phyloP scores from a whole-genome alignment of 352 stramenopile species.

The Globisporangium perplexum region DNA sequence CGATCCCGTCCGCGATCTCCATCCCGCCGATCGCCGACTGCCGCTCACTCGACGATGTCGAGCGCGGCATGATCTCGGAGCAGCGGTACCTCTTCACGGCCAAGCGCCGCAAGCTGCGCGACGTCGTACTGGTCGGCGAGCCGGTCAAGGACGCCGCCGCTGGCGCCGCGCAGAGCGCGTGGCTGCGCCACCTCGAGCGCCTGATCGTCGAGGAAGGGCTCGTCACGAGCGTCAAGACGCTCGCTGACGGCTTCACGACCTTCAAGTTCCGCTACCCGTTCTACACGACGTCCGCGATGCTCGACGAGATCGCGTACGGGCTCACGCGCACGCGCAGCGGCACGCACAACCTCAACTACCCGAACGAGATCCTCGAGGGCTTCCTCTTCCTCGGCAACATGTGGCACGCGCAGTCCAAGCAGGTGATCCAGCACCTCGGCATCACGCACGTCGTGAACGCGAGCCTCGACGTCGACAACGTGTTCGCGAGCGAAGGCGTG shows the following conservation, averaged over 20 bases:
- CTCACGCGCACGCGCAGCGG: conserved; percentile 74
- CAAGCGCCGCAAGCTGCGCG: conserved; percentile 74
- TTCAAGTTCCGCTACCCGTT: conserved; percentile 86
- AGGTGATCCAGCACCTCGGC: conserved; percentile 69
- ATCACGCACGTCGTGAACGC: conserved; percentile 87
- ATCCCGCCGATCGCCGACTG: conserved; percentile 49
- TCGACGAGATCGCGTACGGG: conserved; percentile 51
- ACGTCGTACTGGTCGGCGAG: conserved; percentile 78
- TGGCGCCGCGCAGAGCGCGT: too few relatives aligned
- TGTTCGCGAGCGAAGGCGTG: conserved; percentile 62
- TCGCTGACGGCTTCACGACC: conserved; percentile 76
- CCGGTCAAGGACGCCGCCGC: conserved; percentile 31
- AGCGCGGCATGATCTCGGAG: conserved; percentile 48
- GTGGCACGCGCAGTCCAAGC: conserved; percentile 79
- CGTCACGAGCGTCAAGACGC: conserved; percentile 67
- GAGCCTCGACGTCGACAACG: conserved; percentile 70
- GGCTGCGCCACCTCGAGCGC: conserved; percentile 51
- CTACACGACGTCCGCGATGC: conserved; percentile 66
- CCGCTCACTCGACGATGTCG: conserved; percentile 43
- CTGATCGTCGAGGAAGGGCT: conserved; percentile 73
- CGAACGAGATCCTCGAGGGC: conserved; percentile 82
- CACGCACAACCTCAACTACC: conserved; percentile 85
- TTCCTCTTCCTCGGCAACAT: conserved; percentile 87
- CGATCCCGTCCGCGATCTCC: conserved; percentile 70
- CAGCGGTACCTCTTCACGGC: conserved; percentile 62